phyloP scores from a whole-genome alignment of 192 early-diverging fungal species.

The Thoreauomyces humboldtii region DNA sequence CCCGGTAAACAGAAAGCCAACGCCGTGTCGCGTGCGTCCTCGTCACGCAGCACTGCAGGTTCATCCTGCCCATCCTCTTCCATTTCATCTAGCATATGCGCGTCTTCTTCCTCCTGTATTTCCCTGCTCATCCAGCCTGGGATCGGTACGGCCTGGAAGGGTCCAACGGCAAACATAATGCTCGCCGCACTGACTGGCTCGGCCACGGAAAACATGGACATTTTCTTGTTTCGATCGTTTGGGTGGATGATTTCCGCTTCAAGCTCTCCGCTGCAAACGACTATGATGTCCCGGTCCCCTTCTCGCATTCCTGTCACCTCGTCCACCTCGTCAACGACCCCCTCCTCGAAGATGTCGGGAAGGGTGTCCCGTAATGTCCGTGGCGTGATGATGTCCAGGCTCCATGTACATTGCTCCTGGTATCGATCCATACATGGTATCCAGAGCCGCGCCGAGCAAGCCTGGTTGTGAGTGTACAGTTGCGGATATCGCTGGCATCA shows the following conservation, averaged over 20 bases:
- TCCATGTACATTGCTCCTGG: conserved; percentile 41
- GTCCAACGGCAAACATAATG: conserved; percentile 44
- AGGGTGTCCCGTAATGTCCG: conserved; percentile 13
- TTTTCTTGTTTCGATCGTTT: conserved; percentile 19
- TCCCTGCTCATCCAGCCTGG: conserved; percentile 20
- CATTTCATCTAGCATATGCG: conserved; percentile 9
- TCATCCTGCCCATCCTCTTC: conserved; percentile 20
- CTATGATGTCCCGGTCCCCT: conserved; percentile 34
- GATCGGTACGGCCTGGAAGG: conserved; percentile 29
- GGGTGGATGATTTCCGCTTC: conserved; percentile 28
- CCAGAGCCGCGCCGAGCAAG: conserved; percentile 40
- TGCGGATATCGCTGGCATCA: conserved; percentile 44
- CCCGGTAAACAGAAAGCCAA: conserved; percentile 75
- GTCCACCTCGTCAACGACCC: conserved; percentile 2
- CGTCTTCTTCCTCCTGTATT: conserved; percentile 3
- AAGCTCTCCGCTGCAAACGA: conserved; percentile 40
- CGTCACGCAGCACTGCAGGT: conserved; percentile 5
- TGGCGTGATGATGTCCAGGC: conserved; percentile 34
- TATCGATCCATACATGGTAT: conserved; percentile 45
- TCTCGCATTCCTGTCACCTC: neutral
- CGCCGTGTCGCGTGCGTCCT: conserved; percentile 12
- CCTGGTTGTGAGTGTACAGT: conserved; percentile 40
- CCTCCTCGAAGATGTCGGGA: neutral
- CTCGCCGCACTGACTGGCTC: conserved; percentile 29
- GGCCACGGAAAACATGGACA: conserved; percentile 31